phyloP scores from a whole-genome alignment of 1,284 basidiomycete genomes.

The Ustilago curta region DNA sequence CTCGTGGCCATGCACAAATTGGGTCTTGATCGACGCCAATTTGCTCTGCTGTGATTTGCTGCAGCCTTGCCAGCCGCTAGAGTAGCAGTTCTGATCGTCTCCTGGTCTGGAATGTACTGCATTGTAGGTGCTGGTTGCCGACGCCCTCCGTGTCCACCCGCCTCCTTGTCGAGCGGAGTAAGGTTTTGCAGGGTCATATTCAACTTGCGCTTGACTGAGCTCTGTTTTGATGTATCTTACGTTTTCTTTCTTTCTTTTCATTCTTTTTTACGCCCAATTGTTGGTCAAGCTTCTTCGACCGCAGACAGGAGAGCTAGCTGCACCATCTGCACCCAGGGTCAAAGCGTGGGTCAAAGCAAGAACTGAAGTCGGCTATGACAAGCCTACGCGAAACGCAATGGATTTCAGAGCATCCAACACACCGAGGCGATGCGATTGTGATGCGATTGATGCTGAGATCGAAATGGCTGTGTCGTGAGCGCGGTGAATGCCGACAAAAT shows the following conservation, averaged over 20 bases:
- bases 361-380: background rate
- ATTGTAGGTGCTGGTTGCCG: slow-evolving; percentile 33
- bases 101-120: slow-evolving; percentile 11
- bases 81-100: background rate
- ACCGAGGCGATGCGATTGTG: too few species aligned
- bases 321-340: background rate
- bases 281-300: slow-evolving; percentile 14
- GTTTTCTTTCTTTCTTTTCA: slow-evolving; percentile 2
- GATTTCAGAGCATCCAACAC: too few species aligned
- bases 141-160: background rate
- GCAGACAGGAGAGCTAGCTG: background rate
- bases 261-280: slow-evolving; percentile 36
- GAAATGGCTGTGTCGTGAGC: too few species aligned
- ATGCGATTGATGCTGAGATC: too few species aligned
- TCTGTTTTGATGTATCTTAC: background rate
- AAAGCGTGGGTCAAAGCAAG: background rate
- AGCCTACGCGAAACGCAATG: too few species aligned
- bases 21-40: slow-evolving; percentile 1
- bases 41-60: too few species aligned
- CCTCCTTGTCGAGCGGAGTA: too few species aligned
- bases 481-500: too few species aligned
- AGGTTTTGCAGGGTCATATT: too few species aligned
- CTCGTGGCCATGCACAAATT: background rate
- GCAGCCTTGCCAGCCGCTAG: background rate
- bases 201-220: too few species aligned